phyloP scores from a whole-genome alignment of 768 basidiomycete species.

The Suillus decipiens region DNA sequence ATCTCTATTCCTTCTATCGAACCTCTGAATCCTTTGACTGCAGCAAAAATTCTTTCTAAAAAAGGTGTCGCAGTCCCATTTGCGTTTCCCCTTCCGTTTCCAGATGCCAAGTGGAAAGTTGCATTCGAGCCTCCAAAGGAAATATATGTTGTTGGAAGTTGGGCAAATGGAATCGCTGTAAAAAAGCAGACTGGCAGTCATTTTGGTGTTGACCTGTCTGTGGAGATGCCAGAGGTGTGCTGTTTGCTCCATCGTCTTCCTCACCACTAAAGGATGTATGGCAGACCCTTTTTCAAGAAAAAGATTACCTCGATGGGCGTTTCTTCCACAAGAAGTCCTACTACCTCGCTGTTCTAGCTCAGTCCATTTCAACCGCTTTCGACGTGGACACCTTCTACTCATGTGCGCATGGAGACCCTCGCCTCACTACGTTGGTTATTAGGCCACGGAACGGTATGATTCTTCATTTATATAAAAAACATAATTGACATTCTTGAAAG shows the following conservation, averaged over 20 bases:
- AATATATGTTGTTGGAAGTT: constrained; percentile 81
- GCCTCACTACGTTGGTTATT: constrained; percentile 66
- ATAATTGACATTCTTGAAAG: constrained; percentile 36
- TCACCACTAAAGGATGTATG: constrained; percentile 6
- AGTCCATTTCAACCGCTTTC: constrained; percentile 50
- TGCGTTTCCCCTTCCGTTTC: constrained; percentile 65
- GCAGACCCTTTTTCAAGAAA: constrained; percentile 88
- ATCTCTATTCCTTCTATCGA: constrained; percentile 55
- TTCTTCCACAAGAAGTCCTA: constrained; percentile 93
- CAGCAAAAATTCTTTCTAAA: constrained; percentile 53
- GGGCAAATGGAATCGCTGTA: constrained; percentile 76
- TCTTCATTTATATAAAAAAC: constrained; percentile 30
- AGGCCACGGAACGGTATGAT: constrained; percentile 51
- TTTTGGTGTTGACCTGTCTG: constrained; percentile 76
- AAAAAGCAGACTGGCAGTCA: constrained; percentile 65
- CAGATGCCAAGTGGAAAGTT: constrained; percentile 89
- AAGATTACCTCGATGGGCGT: constrained; percentile 87
- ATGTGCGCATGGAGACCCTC: constrained; percentile 58
- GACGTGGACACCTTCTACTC: constrained; percentile 63
- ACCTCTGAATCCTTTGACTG: constrained; percentile 68
- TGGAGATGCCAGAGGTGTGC: constrained; percentile 86
- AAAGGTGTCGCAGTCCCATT: constrained; percentile 67
- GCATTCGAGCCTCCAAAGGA: constrained; percentile 77
- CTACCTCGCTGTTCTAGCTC: constrained; percentile 81
- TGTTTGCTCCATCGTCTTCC: background rate